phyloP scores from a whole-genome alignment of 164 flowering plant species.

The Macadamia tetraphylla region DNA sequence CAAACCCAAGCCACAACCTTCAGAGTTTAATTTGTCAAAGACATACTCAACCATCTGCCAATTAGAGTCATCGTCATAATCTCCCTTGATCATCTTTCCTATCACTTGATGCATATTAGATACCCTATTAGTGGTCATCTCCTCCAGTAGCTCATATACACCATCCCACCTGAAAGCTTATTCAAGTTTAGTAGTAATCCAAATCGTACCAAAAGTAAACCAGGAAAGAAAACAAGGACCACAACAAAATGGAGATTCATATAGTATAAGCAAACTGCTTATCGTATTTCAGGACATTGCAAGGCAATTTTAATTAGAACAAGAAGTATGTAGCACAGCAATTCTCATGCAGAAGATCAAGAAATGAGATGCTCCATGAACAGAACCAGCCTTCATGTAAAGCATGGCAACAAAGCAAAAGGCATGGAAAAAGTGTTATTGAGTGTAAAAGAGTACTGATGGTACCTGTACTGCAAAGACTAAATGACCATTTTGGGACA shows the following conservation, averaged over 20 bases:
- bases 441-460: too few species aligned
- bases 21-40: conserved; percentile 68
- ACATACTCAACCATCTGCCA: conserved; percentile 99
- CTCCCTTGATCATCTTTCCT: conserved; percentile 83
- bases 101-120: conserved; percentile 90
- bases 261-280: too few species aligned
- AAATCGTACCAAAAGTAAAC: background rate
- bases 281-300: too few species aligned
- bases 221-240: background rate
- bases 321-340: too few species aligned
- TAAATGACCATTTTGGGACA: too few species aligned
- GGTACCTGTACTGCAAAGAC: too few species aligned
- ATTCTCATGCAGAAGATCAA: too few species aligned
- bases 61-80: conserved; percentile 80
- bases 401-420: too few species aligned
- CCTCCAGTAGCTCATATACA: conserved; percentile 59
- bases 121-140: conserved; percentile 57
- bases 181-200: background rate
- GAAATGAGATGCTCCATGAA: too few species aligned
- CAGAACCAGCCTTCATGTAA: too few species aligned
- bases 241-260: background rate
- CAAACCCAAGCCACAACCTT: conserved; percentile 78
- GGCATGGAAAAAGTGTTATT: too few species aligned
- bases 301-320: too few species aligned
- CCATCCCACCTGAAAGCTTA: conserved; percentile 62